Evolutionary conservation across 768 basidiomycete species (phyloP), one percentile per base, ranked within the genome.

Genomic region (Suillus subaureus): DNA sequence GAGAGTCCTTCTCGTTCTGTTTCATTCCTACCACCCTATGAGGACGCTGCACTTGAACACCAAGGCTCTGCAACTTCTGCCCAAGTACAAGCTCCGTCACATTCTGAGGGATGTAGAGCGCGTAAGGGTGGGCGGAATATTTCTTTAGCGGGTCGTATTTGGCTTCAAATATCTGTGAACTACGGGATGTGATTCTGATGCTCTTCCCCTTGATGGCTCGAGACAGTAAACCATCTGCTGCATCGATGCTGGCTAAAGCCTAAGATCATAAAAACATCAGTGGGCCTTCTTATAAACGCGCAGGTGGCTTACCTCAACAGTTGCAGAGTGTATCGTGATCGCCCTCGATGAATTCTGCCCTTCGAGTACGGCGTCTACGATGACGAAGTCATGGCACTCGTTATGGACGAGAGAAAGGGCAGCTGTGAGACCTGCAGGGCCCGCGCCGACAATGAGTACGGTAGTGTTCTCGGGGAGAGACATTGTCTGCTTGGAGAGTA

Each of bases 401-500:
- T 84, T 78, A 15, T 80, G 74, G 12, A 75, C 70, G 9, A 87
- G 80, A n/a, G 84, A 79, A 23, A 85, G 69, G 26, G 84, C 84
- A 51, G 78, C 72, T 0, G 82, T 75, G 60, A 86, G 79, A 6
- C 85, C 85, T 0, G 78, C 70, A 28, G 85, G 85, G 23, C 85
- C 85, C 26, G 82, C 83, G 33, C 84, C 85, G 13, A 86, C 80
- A 33, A 87, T 77, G 57, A 85, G 79, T 35, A 85, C 72, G 23
- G 80, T 80, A 6, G 83, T 58, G n/a, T 37, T 39, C n/a, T 57
- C n/a, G 4, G 37, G 56, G 7, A 57, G 56, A 37, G 56, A 57
- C 56, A 57, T 57, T 56, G 15, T 23, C 6, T 35, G n/a, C 45
- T 13, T 26, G 21, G 35, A 8, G 55, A 56, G 35, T 56, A 56